Evolutionary conservation across 225 moss, liverwort and hornwort genomes (phyloP), one percentile per base, ranked within the genome.

Genomic region (Climacium dendroides): DNA sequence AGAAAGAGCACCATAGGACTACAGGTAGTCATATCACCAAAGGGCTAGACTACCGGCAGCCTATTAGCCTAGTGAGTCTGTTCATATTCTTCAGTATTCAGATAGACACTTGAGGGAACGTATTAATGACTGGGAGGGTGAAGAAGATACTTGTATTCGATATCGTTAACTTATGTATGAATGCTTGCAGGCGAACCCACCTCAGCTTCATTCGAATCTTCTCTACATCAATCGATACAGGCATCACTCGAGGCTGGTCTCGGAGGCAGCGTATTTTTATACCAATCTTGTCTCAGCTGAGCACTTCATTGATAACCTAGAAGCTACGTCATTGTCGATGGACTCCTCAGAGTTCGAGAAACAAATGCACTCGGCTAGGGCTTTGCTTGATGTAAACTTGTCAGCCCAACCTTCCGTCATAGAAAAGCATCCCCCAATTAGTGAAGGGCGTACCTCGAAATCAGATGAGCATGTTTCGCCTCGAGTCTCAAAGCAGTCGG

Each of bases 201-300:
- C 99, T 72, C 99, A 99, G 90, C 89, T 99, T 83, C 96, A 97
- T 83, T 97, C 97, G 50, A 99, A 99, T 92, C 99, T 99, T 85
- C 93, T 95, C 78, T 99, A 97, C 87, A 99, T 99, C 83, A 95
- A 85, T 74, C 97, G 97, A 53, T 99, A 97, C 64, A 95, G 99
- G 55, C 96, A 96, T 81, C 94, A 95, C 80, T 94, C 94, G 79
- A 93, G 99, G 88, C 90, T 97, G 64, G 94, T 96, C 57, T 96
- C 96, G 64, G 99, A 99, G 90, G 95, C 99, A 84, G 92, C 96
- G 71, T 99, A 99, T 91, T 99, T 99, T 86, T 99, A 95, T 80
- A 99, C 99, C 58, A 97, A 96, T 90, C 94, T 99, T 91, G 96
- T 95, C 63, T 99, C 99, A 83, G 97, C 97, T 60, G 96, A 96